phyloP scores from a whole-genome alignment of 2,329 filamentous ascomycete species.

The Zasmidium angulare region DNA sequence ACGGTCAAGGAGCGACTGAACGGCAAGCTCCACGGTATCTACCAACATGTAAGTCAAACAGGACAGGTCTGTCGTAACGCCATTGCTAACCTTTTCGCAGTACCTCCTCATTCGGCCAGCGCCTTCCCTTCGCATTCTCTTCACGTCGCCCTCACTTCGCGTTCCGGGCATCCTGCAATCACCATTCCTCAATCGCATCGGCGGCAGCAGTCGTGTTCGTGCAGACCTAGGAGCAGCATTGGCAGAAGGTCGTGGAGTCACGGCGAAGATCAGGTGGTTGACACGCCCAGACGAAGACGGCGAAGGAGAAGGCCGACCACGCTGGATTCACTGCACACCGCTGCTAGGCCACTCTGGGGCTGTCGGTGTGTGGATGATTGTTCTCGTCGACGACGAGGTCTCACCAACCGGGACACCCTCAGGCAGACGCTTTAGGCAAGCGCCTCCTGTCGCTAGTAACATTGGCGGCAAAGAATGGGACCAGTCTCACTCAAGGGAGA shows the following conservation, averaged over 20 bases:
- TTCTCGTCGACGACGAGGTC: slow-evolving; percentile 64
- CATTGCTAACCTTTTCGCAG: slow-evolving; percentile 27
- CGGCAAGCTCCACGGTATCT: slow-evolving; percentile 53
- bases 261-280: slow-evolving; percentile 72
- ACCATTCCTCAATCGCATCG: slow-evolving; percentile 49
- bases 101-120: slow-evolving; percentile 50
- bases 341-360: slow-evolving; percentile 64
- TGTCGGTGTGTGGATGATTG: slow-evolving; percentile 77
- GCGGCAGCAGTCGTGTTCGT: slow-evolving; percentile 52
- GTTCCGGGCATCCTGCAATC: slow-evolving; percentile 52
- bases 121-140: slow-evolving; percentile 51
- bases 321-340: slow-evolving; percentile 78
- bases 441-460: slow-evolving; percentile 35
- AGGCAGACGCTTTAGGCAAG: slow-evolving; percentile 34
- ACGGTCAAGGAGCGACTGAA: slow-evolving; percentile 32
- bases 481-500: slow-evolving; percentile 13
- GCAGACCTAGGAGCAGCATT: slow-evolving; percentile 61
- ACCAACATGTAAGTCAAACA: slow-evolving; percentile 53
- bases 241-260: slow-evolving; percentile 67
- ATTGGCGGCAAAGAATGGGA: slow-evolving; percentile 38
- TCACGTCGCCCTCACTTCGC: slow-evolving; percentile 51
- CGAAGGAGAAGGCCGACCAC: slow-evolving; percentile 58
- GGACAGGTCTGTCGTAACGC: not conserved
- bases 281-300: slow-evolving; percentile 42
- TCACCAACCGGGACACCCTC: slow-evolving; percentile 18